Evolutionary conservation across 768 basidiomycete genomes (phyloP).

Genomic region (Leucosporidium yakuticum): DNA sequence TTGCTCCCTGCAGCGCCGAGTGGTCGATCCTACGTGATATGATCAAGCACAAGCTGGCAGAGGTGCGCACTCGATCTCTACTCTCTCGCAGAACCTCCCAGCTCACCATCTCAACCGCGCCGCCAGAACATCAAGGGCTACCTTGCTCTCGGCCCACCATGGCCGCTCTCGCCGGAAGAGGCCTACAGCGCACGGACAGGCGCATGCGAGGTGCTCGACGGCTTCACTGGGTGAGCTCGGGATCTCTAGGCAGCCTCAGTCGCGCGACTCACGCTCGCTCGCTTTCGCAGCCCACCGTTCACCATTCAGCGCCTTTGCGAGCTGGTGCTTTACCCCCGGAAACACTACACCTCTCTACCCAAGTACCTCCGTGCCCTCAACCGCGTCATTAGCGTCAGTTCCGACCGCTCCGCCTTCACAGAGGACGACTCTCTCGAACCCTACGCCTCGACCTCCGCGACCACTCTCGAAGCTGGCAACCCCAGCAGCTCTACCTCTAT

Average conservation of each 20-base stretch:
- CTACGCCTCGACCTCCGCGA: conserved; percentile 23
- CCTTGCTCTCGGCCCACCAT: conserved; percentile 49
- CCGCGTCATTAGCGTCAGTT: conserved; percentile 74
- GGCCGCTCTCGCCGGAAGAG: conserved; percentile 55
- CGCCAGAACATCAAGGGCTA: conserved; percentile 35
- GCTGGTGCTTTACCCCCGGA: conserved; percentile 61
- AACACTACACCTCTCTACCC: conserved; percentile 68
- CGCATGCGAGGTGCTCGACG: conserved; percentile 30
- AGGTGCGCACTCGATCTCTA: conserved; percentile 48
- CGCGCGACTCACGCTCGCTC: not conserved
- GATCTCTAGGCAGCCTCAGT: not conserved
- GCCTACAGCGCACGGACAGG: conserved; percentile 13
- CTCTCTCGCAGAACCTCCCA: not conserved
- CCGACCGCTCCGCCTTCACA: conserved; percentile 46
- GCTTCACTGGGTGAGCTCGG: conserved; percentile 18
- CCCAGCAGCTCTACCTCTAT: conserved; percentile 15
- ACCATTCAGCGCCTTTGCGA: conserved; percentile 86
- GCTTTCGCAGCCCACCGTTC: conserved; percentile 53
- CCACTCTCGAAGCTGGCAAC: conserved; percentile 18
- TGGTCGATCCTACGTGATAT: conserved; percentile 65
- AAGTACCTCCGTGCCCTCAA: conserved; percentile 86
- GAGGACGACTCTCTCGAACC: conserved; percentile 19
- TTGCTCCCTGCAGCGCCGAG: conserved; percentile 51
- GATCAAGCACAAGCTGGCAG: conserved; percentile 63
- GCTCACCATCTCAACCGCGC: not conserved